phyloP scores from a whole-genome alignment of 2,329 filamentous ascomycete genomes.

The Alternaria viburni region DNA sequence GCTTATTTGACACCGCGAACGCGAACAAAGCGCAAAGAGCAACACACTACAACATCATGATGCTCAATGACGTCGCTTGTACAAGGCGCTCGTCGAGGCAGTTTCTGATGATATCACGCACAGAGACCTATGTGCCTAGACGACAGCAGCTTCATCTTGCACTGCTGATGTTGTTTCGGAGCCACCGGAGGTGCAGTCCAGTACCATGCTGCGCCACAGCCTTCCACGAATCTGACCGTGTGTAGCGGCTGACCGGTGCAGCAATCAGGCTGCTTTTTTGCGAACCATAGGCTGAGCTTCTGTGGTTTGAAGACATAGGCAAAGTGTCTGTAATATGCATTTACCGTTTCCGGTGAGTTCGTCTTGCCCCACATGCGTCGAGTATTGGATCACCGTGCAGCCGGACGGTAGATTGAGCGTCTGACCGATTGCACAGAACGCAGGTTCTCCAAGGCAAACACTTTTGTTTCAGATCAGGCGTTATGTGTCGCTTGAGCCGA shows the following conservation, averaged over 20 bases:
- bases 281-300: neutral
- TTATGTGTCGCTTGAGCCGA: too few relatives aligned
- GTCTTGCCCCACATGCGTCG: neutral
- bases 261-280: neutral
- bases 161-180: neutral
- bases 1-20: accelerated
- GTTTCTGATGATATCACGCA: accelerated
- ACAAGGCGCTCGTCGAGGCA: neutral
- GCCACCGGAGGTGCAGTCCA: neutral
- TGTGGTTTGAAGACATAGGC: too few relatives aligned
- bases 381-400: neutral
- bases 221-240: neutral
- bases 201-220: neutral
- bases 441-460: too few relatives aligned
- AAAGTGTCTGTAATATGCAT: accelerated
- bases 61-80: too few relatives aligned
- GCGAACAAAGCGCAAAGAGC: neutral
- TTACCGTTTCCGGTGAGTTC: neutral
- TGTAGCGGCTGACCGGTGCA: neutral
- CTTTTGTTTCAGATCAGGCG: too few relatives aligned
- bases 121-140: neutral
- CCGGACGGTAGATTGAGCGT: too few relatives aligned
- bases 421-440: too few relatives aligned
- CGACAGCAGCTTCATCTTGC: neutral
- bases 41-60: neutral